These are phyloP conservation scores for Asterochloris sp. DNA, from an alignment of 139 green algal genomes.

Conservation along the genomic window DNA sequence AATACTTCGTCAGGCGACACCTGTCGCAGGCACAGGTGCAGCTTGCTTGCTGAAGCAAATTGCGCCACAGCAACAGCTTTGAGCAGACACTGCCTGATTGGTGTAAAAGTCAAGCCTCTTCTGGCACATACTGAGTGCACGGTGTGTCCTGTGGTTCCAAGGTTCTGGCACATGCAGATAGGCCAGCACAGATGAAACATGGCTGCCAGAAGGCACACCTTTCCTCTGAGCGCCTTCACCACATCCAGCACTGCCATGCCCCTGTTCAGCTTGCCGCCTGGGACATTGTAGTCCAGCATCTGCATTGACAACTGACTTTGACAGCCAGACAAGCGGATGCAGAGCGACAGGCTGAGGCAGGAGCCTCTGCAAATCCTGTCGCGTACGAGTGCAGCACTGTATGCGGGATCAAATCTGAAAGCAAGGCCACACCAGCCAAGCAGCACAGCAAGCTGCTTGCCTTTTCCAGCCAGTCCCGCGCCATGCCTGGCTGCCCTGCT, in stretches of 20 bases:
- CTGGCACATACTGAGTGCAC: not conserved
- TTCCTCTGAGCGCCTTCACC: slow-evolving; percentile 36
- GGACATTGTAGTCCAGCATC: slow-evolving; percentile 95
- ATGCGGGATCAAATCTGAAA: not conserved
- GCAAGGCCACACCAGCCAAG: not conserved
- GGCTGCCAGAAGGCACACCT: not conserved
- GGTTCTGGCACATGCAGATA: not conserved
- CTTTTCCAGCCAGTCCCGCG: slow-evolving; percentile 67
- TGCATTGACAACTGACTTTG: slow-evolving; percentile 18
- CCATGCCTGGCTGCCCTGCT: slow-evolving; percentile 46
- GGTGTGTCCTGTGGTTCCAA: not conserved
- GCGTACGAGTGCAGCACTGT: not conserved
- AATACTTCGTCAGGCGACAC: slow-evolving; percentile 58
- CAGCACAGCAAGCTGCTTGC: slow-evolving; percentile 25
- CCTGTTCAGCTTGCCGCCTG: slow-evolving; percentile 95
- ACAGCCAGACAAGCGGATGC: no score
- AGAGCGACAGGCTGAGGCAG: not conserved
- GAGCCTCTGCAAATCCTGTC: not conserved
- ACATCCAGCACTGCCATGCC: slow-evolving; percentile 94
- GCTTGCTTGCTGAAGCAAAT: no score
- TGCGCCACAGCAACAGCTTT: no score
- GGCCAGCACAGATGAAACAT: no score
- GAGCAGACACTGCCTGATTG: no score
- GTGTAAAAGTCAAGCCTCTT: not conserved
- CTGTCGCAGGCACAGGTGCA: not conserved